Conservation (phyloP, 768 basidiomycete genomes). For the Amanita inopinata region DNA sequence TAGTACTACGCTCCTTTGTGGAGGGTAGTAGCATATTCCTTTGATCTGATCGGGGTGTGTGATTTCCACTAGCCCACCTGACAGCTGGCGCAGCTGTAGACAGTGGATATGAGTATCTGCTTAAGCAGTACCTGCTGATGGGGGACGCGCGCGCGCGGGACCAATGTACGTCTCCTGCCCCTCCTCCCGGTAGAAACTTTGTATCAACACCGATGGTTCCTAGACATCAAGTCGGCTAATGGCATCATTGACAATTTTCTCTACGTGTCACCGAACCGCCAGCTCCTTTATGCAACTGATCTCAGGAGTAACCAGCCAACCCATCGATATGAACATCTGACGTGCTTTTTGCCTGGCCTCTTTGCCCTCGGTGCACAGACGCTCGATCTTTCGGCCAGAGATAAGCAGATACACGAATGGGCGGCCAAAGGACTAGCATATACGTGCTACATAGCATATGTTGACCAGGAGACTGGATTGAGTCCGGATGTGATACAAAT, state of each 20-base stretch:
- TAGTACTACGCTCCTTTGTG: neutral
- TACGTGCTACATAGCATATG: slow-evolving; percentile 59
- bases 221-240: slow-evolving; percentile 43
- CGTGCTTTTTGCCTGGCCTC: slow-evolving; percentile 61
- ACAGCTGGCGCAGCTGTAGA: slow-evolving; percentile 51
- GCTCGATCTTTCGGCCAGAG: slow-evolving; percentile 24
- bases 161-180: slow-evolving; percentile 36
- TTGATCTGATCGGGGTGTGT: slow-evolving; percentile 1
- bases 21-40: no score
- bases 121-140: slow-evolving; percentile 53
- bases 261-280: slow-evolving; percentile 44
- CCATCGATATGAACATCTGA: slow-evolving; percentile 52
- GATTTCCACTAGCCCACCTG: slow-evolving; percentile 25
- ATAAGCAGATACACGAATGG: slow-evolving; percentile 47
- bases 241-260: slow-evolving; percentile 52
- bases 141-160: slow-evolving; percentile 35
- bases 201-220: no score
- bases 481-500: slow-evolving; percentile 50
- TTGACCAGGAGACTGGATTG: slow-evolving; percentile 54
- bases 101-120: slow-evolving; percentile 59
- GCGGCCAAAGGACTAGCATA: slow-evolving; percentile 64
- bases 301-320: slow-evolving; percentile 22
- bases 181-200: slow-evolving; percentile 1
- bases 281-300: slow-evolving; percentile 59
- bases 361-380: slow-evolving; percentile 51